Evolutionary conservation across 495 filamentous ascomycete genomes (phyloP), one percentile per base, ranked within the genome.

Genomic region (Wilcoxina mikolae): DNA sequence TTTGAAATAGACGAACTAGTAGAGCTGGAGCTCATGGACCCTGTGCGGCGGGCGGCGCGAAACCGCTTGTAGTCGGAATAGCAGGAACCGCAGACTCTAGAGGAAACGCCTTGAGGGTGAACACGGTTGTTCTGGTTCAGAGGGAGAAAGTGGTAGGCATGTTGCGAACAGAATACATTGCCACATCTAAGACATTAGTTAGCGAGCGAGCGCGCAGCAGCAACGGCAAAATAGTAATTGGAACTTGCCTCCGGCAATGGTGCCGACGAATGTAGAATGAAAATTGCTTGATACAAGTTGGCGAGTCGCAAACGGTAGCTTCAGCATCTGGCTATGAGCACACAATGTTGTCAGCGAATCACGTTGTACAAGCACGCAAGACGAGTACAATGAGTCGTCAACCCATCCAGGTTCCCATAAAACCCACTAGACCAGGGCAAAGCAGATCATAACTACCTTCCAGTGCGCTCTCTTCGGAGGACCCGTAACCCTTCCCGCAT

Each of bases 261-360:
- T 87, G 82, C 28, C 83, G 79, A 24, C 82, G 78, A 49, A 76
- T 68, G 62, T 81, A 82, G 58, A 85, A 70, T 18, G 76, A 73
- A 56, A 87, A 87, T 22, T 71, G 72, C 44, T 74, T 78, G 29
- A 75, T 72, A 68, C 82, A 87, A 53, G 72, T 70, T 3, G 78
- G 73, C 18, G 76, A 75, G 62, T 78, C 76, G 64, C 82, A 87
- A 54, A 70, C 74, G 48, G 71, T 60, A 51, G 81, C 75, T 44
- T 76, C 75, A 38, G 73, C 68, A 61, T 86, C 82, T 45, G 77
- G 79, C 78, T 82, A 56, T 33, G 51, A 61, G 53, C 55, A 64
- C 62, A 48, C 61, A 59, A 65, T 18, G 38, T 55, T 29, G 62
- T 65, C 53, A 65, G 62, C 54, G n/a, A 65, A 61, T 65, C 58